Conservation (phyloP, 2,329 filamentous ascomycete species). For the Magnaporthiopsis poae region DNA sequence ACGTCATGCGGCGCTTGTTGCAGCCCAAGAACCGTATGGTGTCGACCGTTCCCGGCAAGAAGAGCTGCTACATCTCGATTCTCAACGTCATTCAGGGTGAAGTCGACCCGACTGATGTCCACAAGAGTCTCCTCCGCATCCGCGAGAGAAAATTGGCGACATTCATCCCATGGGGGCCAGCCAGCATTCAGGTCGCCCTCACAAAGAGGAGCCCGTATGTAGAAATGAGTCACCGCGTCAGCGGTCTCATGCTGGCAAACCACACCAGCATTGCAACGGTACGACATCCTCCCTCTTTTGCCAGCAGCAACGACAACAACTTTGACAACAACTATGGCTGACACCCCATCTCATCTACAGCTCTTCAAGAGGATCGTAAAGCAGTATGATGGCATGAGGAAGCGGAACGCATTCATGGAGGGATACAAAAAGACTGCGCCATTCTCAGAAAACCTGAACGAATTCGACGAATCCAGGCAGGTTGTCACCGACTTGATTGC, state of each 20-base stretch:
- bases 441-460: constrained; percentile 80
- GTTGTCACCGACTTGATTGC: constrained; percentile 84
- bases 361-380: constrained; percentile 88
- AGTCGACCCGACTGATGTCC: constrained; percentile 93
- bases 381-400: constrained; percentile 88
- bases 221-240: constrained; percentile 85
- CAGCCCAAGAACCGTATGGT: constrained; percentile 99
- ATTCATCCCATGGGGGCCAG: constrained; percentile 97
- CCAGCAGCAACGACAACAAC: background rate
- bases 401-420: constrained; percentile 93
- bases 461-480: constrained; percentile 89
- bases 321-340: constrained; percentile 9
- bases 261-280: constrained; percentile 92
- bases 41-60: constrained; percentile 86
- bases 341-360: constrained; percentile 22
- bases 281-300: constrained; percentile 21
- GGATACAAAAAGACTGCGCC: constrained; percentile 91
- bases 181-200: constrained; percentile 91
- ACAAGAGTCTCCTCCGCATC: constrained; percentile 94
- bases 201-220: constrained; percentile 96
- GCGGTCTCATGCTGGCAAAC: constrained; percentile 93
- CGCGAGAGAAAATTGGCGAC: constrained; percentile 86
- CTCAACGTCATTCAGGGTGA: constrained; percentile 98
- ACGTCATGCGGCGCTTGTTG: constrained; percentile 89
- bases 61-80: constrained; percentile 98